Conservation (phyloP, 768 basidiomycete species). For the Boletus rubescentipes region DNA sequence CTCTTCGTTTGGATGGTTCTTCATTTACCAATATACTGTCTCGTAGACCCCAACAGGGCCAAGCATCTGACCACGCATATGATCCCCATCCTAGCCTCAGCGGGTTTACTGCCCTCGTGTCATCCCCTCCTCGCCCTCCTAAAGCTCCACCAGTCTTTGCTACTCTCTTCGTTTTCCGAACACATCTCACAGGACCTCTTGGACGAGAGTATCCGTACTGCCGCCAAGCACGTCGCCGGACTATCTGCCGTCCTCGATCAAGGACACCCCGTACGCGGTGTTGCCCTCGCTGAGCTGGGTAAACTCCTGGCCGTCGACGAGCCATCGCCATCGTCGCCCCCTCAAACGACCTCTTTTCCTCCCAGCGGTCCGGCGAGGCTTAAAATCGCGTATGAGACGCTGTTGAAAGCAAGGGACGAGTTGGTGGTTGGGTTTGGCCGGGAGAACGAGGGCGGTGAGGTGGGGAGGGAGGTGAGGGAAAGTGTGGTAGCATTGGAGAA, state of each 20-base stretch:
- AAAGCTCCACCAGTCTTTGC: conserved; percentile 69
- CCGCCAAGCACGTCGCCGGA: conserved; percentile 54
- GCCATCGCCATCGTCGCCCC: conserved; percentile 40
- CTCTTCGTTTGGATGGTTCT: background rate
- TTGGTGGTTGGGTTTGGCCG: conserved; percentile 71
- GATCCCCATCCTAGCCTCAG: conserved; percentile 60
- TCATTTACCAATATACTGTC: background rate
- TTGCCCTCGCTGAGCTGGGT: conserved; percentile 76
- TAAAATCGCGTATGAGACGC: conserved; percentile 60
- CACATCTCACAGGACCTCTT: conserved; percentile 48
- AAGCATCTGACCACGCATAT: conserved; percentile 62
- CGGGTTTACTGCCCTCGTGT: conserved; percentile 58
- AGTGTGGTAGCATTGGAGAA: conserved; percentile 61
- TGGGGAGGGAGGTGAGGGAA: conserved; percentile 63
- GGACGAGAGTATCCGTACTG: conserved; percentile 61
- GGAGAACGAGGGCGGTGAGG: conserved; percentile 66
- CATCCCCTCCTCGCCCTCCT: conserved; percentile 77
- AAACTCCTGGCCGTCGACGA: conserved; percentile 83
- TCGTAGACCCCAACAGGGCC: conserved; percentile 56
- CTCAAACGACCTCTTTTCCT: conserved; percentile 44
- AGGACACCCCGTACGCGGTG: conserved; percentile 76
- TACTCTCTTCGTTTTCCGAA: conserved; percentile 50
- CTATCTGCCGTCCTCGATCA: conserved; percentile 49
- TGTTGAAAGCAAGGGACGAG: conserved; percentile 60
- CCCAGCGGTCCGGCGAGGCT: conserved; percentile 67